Percentiles rank a stretch among this genome's conserved stretches.
phyloP scores from a whole-genome alignment of 495 filamentous ascomycete genomes.

The Aspergillus bertholletiae region DNA sequence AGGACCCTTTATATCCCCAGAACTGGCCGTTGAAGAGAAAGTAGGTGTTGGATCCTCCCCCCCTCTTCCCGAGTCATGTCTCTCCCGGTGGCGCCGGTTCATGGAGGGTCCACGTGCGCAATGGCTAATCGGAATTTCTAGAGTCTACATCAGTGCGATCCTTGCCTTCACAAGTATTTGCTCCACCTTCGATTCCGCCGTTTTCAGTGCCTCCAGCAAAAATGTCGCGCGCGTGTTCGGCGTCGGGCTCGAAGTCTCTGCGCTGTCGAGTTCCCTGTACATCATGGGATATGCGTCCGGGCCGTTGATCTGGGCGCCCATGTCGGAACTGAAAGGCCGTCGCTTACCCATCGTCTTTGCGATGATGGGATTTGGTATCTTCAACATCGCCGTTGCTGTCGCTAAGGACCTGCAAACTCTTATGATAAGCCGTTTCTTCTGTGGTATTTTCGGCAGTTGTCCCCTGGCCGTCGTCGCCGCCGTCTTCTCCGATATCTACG shows the following conservation, averaged over 20 bases:
- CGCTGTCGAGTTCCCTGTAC: constrained; percentile 33
- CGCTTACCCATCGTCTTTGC: constrained; percentile 54
- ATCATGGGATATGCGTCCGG: constrained; percentile 58
- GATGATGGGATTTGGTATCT: constrained; percentile 47
- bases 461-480: constrained; percentile 85
- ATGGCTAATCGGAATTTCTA: not conserved
- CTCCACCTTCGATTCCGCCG: constrained; percentile 35
- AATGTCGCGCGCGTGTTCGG: constrained; percentile 49
- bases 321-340: constrained; percentile 61
- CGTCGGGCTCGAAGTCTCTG: constrained; percentile 46
- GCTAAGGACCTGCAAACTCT: constrained; percentile 65
- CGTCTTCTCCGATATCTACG: constrained; percentile 87
- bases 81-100: not conserved
- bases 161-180: constrained; percentile 39
- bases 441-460: constrained; percentile 61
- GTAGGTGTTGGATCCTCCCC: constrained; percentile 1
- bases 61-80: not conserved
- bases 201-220: constrained; percentile 32
- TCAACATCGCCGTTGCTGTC: constrained; percentile 56
- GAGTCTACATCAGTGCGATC: constrained; percentile 26
- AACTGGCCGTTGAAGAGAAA: constrained; percentile 13
- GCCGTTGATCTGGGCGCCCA: constrained; percentile 61
- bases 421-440: constrained; percentile 66
- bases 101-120: not conserved
- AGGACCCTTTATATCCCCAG: constrained; percentile 9